Conservation (phyloP, 2,329 filamentous ascomycete genomes). For the Zelopaecilomyces penicillatus region DNA sequence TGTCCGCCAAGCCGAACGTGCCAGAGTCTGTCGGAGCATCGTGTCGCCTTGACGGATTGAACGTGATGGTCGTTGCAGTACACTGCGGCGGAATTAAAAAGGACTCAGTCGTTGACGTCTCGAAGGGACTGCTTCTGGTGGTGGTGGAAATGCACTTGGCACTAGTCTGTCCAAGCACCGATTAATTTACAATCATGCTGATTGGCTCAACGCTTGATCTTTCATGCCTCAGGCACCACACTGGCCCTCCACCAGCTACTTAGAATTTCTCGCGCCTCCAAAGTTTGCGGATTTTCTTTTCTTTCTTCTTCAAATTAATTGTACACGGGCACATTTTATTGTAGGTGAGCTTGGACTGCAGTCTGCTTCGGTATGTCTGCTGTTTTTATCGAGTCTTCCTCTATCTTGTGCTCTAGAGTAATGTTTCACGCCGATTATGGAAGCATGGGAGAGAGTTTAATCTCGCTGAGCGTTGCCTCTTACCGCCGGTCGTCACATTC, state of each 20-base stretch:
- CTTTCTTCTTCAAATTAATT: conserved; percentile 43
- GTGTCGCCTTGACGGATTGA: conserved; percentile 50
- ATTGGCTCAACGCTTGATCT: conserved; percentile 25
- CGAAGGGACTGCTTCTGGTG: conserved; percentile 30
- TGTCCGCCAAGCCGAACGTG: conserved; percentile 60
- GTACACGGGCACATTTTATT: conserved; percentile 64
- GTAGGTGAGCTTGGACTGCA: conserved; percentile 56
- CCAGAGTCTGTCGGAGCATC: conserved; percentile 61
- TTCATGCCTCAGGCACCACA: not conserved
- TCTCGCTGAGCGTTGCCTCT: conserved; percentile 57
- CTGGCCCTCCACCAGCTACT: not conserved
- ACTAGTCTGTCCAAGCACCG: conserved; percentile 14
- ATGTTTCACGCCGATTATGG: conserved; percentile 56
- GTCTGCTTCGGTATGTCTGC: conserved; percentile 26
- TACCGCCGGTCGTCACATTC: conserved; percentile 67
- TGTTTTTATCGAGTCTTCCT: conserved; percentile 56
- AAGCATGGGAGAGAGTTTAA: conserved; percentile 54
- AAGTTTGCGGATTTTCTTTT: conserved; percentile 25
- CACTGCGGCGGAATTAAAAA: conserved; percentile 28
- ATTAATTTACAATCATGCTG: conserved; percentile 36
- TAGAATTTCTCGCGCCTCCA: conserved; percentile 12
- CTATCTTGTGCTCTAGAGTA: conserved; percentile 63
- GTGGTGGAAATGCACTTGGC: conserved; percentile 14
- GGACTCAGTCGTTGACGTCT: conserved; percentile 31
- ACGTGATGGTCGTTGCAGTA: conserved; percentile 29